Conservation (phyloP, 345 rosid species). For the Salix arbutifolia region DNA sequence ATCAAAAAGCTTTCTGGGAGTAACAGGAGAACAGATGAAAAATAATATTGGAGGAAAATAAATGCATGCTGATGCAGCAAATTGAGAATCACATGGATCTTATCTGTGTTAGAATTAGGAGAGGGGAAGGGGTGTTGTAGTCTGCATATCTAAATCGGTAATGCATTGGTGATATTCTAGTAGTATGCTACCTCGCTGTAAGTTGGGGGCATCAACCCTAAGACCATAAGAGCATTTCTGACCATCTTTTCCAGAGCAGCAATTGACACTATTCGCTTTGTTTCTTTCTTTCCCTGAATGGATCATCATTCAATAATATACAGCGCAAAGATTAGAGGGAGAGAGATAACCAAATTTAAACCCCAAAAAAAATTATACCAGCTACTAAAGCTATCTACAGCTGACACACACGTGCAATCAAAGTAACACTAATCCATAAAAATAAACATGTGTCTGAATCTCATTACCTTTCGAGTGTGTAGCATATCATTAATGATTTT, state of each 20-base stretch:
- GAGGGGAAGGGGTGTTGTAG: background rate
- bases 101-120: background rate
- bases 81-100: background rate
- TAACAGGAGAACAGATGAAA: background rate
- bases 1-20: background rate
- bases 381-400: background rate
- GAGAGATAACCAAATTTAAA: no score
- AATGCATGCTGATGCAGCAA: background rate
- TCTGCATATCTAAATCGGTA: background rate
- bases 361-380: background rate
- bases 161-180: background rate
- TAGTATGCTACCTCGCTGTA: conserved; percentile 58
- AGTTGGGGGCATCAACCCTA: conserved; percentile 75
- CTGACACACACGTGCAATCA: background rate
- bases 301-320: conserved; percentile 2
- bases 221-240: conserved; percentile 49
- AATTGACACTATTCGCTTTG: conserved; percentile 60
- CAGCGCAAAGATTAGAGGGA: no score
- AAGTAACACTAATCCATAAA: background rate
- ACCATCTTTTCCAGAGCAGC: conserved; percentile 59
- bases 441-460: background rate
- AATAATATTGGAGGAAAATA: background rate
- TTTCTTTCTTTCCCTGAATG: conserved; percentile 78
- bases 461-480: conserved; percentile 70
- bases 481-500: conserved; percentile 78